These are phyloP conservation scores for Coemansia sp. DNA, from an alignment of 192 early-diverging fungal species.

Conservation along the genomic window DNA sequence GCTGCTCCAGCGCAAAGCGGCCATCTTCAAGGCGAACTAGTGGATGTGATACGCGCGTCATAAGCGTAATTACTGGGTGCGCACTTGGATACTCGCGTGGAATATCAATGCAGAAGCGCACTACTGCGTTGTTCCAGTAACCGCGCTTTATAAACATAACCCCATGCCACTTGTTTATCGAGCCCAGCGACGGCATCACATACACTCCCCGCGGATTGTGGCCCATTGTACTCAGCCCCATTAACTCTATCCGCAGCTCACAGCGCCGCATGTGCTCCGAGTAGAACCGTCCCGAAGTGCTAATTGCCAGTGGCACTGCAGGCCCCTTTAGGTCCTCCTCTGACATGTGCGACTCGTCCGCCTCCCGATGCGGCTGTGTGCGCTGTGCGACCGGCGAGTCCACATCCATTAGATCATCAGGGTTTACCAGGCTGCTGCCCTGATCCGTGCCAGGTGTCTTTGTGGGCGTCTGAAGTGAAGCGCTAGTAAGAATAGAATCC, in stretches of 20 bases:
- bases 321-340: conserved; percentile 29
- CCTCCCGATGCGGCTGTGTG: neutral
- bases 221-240: conserved; percentile 36
- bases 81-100: conserved; percentile 76
- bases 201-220: conserved; percentile 88
- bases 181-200: conserved; percentile 66
- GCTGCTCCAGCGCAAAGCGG: conserved; percentile 67
- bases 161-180: conserved; percentile 76
- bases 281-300: conserved; percentile 41
- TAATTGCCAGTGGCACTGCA: conserved; percentile 43
- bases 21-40: conserved; percentile 70
- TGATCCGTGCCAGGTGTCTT: conserved; percentile 11
- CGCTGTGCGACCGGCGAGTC: conserved; percentile 19
- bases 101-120: conserved; percentile 83
- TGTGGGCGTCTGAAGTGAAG: conserved; percentile 34
- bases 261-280: conserved; percentile 55
- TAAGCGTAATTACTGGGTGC: conserved; percentile 69
- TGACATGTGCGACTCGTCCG: conserved; percentile 12
- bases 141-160: conserved; percentile 87
- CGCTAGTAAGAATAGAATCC: conserved; percentile 14
- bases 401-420: conserved; percentile 37
- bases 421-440: neutral
- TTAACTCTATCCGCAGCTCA: conserved; percentile 51
- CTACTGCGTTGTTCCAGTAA: conserved; percentile 84
- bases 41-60: conserved; percentile 82